A percentile compares a stretch with the other conserved stretches of the same genome.
These are phyloP conservation scores for Papiliotrema terrestris DNA, from an alignment of 1,284 basidiomycete genomes.

Conservation along the genomic window DNA sequence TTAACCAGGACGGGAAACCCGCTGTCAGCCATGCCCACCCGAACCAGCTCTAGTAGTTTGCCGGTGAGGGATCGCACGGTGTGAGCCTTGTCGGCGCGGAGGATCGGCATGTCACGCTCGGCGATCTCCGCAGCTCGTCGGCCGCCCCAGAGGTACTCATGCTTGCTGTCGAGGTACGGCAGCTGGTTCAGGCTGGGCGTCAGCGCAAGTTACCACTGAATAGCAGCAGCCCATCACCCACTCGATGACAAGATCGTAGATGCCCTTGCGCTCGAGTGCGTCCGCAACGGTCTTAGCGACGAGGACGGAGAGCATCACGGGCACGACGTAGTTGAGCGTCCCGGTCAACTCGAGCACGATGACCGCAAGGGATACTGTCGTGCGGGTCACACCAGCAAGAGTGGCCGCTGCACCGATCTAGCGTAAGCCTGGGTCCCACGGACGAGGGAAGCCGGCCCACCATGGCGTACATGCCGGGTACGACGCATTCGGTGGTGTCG, in stretches of 20 bases:
- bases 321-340: slow-evolving; percentile 89
- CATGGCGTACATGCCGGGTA: slow-evolving; percentile 88
- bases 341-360: slow-evolving; percentile 97
- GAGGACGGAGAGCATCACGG: slow-evolving; percentile 81
- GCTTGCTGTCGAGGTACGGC: slow-evolving; percentile 86
- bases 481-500: slow-evolving; percentile 45
- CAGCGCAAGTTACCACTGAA: not conserved
- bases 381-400: slow-evolving; percentile 74
- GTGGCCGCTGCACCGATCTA: slow-evolving; percentile 79
- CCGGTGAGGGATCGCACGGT: slow-evolving; percentile 43
- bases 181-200: slow-evolving; percentile 62
- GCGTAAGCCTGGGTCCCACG: not conserved
- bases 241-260: slow-evolving; percentile 94
- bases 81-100: slow-evolving; percentile 42
- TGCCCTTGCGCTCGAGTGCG: slow-evolving; percentile 86
- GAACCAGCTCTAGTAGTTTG: slow-evolving; percentile 39
- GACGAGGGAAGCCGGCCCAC: slow-evolving; percentile 18
- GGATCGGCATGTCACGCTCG: slow-evolving; percentile 45
- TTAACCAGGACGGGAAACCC: slow-evolving; percentile 78
- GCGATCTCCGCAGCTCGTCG: slow-evolving; percentile 70
- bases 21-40: slow-evolving; percentile 56
- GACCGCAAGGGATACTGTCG: slow-evolving; percentile 79
- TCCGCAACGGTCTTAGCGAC: slow-evolving; percentile 93
- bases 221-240: slow-evolving; percentile 47
- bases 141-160: slow-evolving; percentile 79